Evolutionary conservation across 2,329 filamentous ascomycete genomes (phyloP).

Genomic region (Neofusicoccum parvum): DNA sequence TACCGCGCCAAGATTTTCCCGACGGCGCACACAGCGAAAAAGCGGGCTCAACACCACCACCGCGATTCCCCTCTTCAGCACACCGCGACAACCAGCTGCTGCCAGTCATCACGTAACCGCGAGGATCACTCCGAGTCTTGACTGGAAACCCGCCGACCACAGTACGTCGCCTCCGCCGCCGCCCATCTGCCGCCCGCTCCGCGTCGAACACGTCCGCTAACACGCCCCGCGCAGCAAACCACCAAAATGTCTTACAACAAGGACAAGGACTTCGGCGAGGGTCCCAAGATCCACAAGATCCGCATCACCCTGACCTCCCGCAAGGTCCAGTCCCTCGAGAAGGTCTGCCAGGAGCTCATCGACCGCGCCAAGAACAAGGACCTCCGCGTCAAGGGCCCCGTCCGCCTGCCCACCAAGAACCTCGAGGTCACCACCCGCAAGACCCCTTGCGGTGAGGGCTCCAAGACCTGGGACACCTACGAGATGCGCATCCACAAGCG

Average conservation of each 20-base stretch:
- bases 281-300: conserved; percentile 96
- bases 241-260: conserved; percentile 61
- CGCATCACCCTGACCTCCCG: conserved; percentile 95
- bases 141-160: conserved; percentile 38
- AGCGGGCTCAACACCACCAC: conserved; percentile 23
- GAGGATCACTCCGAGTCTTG: conserved; percentile 51
- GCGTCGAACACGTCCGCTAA: conserved; percentile 12
- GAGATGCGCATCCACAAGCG: conserved; percentile 99
- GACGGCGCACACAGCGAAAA: conserved; percentile 25
- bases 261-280: conserved; percentile 91
- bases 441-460: conserved; percentile 99
- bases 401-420: conserved; percentile 96
- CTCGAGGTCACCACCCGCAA: conserved; percentile 97
- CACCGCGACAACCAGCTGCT: conserved; percentile 26
- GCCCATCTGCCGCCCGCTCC: not conserved
- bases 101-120: conserved; percentile 59
- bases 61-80: conserved; percentile 23
- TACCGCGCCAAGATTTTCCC: conserved; percentile 46
- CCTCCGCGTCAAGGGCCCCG: conserved; percentile 96
- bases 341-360: conserved; percentile 93
- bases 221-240: conserved; percentile 20
- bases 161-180: conserved; percentile 18
- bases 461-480: conserved; percentile 98
- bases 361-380: conserved; percentile 99
- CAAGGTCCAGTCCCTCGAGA: conserved; percentile 95